Percentiles rank a stretch among this genome's conserved stretches.
Evolutionary conservation across 208 protist genomes (phyloP).

Genomic region (Borovskyia barvae): DNA sequence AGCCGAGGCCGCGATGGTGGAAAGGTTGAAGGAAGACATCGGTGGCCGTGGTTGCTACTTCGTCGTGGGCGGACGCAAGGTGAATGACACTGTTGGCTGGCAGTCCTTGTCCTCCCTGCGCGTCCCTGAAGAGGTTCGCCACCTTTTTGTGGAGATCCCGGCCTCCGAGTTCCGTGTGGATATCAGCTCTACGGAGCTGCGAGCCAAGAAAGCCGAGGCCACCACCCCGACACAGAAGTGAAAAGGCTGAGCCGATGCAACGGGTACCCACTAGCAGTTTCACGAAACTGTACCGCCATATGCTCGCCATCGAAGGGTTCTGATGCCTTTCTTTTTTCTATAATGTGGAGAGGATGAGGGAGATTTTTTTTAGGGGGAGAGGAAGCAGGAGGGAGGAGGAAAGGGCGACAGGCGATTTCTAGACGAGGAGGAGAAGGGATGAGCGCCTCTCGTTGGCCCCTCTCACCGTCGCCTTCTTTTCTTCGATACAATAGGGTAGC

Average conservation of each 20-base stretch:
- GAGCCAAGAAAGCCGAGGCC: constrained; percentile 11
- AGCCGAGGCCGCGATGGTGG: constrained; percentile 30
- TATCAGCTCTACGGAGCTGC: constrained; percentile 72
- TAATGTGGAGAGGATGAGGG: no score
- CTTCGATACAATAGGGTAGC: no score
- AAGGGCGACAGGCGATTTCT: no score
- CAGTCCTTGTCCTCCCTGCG: constrained; percentile 34
- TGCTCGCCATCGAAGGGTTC: no score
- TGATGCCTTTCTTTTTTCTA: no score
- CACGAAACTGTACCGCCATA: no score
- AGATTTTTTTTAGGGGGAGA: no score
- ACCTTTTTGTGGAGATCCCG: constrained; percentile 54
- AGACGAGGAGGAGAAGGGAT: no score
- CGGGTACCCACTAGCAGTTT: no score
- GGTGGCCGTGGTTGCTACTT: constrained; percentile 36
- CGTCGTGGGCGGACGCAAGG: constrained; percentile 37
- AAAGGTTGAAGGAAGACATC: constrained; percentile 22
- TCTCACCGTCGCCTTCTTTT: no score
- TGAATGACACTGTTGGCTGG: constrained; percentile 26
- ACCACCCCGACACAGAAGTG: neutral
- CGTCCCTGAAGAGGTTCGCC: constrained; percentile 32
- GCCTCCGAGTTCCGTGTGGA: constrained; percentile 60
- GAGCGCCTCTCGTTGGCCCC: no score
- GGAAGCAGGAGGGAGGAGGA: no score
- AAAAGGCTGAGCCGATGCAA: neutral